Evolutionary conservation across 805 yeast genomes (phyloP).

Genomic region (Clavispora carvajalis): DNA sequence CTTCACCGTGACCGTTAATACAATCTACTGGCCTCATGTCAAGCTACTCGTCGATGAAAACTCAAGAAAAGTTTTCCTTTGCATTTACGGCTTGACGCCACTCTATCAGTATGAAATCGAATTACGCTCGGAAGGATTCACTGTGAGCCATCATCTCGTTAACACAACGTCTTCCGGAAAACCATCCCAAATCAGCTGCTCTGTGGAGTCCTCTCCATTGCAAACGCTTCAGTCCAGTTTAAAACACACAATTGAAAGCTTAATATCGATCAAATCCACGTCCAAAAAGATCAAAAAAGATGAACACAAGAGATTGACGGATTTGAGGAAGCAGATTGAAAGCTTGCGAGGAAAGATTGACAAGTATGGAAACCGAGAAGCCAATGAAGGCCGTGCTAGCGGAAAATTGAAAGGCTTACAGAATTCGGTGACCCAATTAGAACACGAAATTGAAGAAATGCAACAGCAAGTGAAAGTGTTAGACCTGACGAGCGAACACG

Average conservation of each 20-base stretch:
- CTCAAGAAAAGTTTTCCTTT: constrained; percentile 12
- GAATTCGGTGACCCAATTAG: constrained; percentile 35
- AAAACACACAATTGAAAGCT: constrained; percentile 23
- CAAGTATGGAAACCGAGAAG: constrained; percentile 21
- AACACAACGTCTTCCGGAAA: constrained; percentile 17
- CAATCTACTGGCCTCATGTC: constrained; percentile 29
- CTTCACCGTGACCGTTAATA: constrained; percentile 23
- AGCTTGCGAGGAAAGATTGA: constrained; percentile 25
- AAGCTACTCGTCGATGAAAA: constrained; percentile 13
- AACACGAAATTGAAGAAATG: constrained; percentile 27
- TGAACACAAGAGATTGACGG: constrained; percentile 31
- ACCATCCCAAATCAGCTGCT: neutral
- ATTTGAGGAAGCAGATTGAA: constrained; percentile 30
- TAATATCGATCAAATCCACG: constrained; percentile 18
- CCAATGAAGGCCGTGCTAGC: constrained; percentile 26
- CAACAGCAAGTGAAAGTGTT: constrained; percentile 14
- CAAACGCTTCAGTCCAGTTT: constrained; percentile 31
- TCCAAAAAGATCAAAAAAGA: constrained; percentile 33
- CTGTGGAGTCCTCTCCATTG: constrained; percentile 22
- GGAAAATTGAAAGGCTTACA: constrained; percentile 38
- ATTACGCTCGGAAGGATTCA: constrained; percentile 13
- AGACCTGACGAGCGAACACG: constrained; percentile 8
- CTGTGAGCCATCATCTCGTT: constrained; percentile 22
- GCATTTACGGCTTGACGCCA: constrained; percentile 34
- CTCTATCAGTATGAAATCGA: constrained; percentile 34